Evolutionary conservation across 192 early-diverging fungal genomes (phyloP), one percentile per base, ranked within the genome.

Genomic region (Entomortierella lignicola): DNA sequence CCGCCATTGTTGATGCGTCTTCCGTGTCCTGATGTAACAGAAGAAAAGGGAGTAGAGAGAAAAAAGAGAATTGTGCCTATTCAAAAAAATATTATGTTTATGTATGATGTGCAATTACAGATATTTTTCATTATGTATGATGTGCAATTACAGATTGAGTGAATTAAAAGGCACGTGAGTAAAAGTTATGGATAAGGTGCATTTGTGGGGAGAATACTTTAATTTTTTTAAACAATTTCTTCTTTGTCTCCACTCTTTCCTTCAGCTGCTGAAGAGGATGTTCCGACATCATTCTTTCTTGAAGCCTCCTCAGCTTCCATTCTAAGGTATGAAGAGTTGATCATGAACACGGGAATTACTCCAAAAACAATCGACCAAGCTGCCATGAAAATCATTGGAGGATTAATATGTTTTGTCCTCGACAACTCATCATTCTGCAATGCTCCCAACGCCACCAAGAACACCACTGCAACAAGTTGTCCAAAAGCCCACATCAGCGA

Each of bases 1-100:
- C 82, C 29, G 83, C 68, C 83, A 85, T 89, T n/a, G n/a, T n/a
- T n/a, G 67, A 41, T 84, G 63, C 41, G 15, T 27, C 41, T 37
- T 34, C 18, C 30, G 52, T 27, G 52, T 26, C 15, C 10, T 23
- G 1, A 43, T 55, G 60, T 30, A 51, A 57, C 23, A 39, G 31
- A 48, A 31, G 37, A n/a, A 50, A 20, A 43, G 25, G 32, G 43
- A 62, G 41, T 18, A 52, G 18, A n/a, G 11, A 52, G n/a, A n/a
- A n/a, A n/a, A n/a, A n/a, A n/a, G n/a, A n/a, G n/a, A n/a, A n/a
- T n/a, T n/a, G n/a, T n/a, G n/a, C n/a, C n/a, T n/a, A n/a, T n/a
- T n/a, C n/a, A n/a, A n/a, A n/a, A n/a, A n/a, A n/a, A n/a, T n/a
- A n/a, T n/a, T n/a, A n/a, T n/a, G n/a, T n/a, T n/a, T n/a, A n/a